Evolutionary conservation across 2,329 filamentous ascomycete genomes (phyloP).

Genomic region (Phialemoniopsis sp.): DNA sequence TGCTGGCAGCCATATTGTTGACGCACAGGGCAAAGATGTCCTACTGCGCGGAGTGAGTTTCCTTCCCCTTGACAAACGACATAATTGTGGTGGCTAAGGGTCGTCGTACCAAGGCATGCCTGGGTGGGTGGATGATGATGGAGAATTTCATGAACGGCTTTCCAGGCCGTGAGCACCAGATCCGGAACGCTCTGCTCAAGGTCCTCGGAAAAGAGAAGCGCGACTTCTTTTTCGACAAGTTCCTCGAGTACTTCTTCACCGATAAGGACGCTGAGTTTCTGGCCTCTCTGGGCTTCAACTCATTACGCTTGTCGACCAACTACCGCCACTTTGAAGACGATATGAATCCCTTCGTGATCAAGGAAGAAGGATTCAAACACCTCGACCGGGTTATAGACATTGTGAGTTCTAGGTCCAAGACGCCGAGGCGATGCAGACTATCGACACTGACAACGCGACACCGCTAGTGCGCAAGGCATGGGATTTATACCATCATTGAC

Average conservation of each 20-base stretch:
- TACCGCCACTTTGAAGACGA: conserved; percentile 49
- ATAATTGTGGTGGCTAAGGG: no score
- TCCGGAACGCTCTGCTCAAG: conserved; percentile 43
- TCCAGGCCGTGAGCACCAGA: conserved; percentile 48
- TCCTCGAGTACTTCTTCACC: conserved; percentile 52
- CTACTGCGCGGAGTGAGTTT: conserved; percentile 31
- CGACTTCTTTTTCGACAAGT: conserved; percentile 46
- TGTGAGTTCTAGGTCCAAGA: no score
- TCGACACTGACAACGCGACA: no score
- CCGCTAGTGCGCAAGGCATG: conserved; percentile 23
- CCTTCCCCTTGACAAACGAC: no score
- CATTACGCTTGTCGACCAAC: conserved; percentile 55
- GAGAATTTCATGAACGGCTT: conserved; percentile 56
- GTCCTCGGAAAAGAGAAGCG: conserved; percentile 50
- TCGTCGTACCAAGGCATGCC: neutral
- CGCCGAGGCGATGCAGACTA: no score
- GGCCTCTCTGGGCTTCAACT: conserved; percentile 49
- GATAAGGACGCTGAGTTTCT: conserved; percentile 51
- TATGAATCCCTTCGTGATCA: conserved; percentile 38
- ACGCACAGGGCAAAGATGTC: conserved; percentile 35
- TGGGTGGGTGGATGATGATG: conserved; percentile 14
- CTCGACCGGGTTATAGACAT: conserved; percentile 40
- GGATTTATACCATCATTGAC: conserved; percentile 35
- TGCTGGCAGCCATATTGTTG: conserved; percentile 36
- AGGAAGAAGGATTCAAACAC: conserved; percentile 38